Conservation (phyloP, 2,329 filamentous ascomycete genomes). For the Alternaria triticimaculans region DNA sequence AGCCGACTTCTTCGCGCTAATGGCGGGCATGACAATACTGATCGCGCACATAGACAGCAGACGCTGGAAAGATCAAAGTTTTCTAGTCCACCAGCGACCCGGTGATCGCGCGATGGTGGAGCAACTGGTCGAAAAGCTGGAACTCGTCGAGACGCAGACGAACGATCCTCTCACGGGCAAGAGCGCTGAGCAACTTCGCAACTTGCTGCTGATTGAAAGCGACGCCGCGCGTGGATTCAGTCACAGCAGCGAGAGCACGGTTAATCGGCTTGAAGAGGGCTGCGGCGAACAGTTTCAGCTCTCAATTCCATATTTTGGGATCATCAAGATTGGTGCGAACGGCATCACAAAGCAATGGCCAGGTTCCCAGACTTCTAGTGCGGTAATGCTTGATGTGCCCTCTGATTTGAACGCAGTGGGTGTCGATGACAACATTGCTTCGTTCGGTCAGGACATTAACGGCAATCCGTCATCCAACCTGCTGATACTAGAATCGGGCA, state of each 20-base stretch:
- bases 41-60: slow-evolving; percentile 26
- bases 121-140: slow-evolving; percentile 18
- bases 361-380: neutral
- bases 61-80: neutral
- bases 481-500: neutral
- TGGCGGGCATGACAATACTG: slow-evolving; percentile 24
- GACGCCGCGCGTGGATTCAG: slow-evolving; percentile 9
- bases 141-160: slow-evolving; percentile 4
- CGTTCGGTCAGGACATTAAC: neutral
- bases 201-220: slow-evolving; percentile 24
- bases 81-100: slow-evolving; percentile 19
- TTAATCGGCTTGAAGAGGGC: neutral
- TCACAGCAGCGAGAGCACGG: neutral
- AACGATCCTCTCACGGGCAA: slow-evolving; percentile 16
- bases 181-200: slow-evolving; percentile 17
- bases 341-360: slow-evolving; percentile 8
- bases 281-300: slow-evolving; percentile 7
- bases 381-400: neutral
- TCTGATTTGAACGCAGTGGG: neutral
- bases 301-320: slow-evolving; percentile 41
- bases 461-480: neutral
- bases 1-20: slow-evolving; percentile 27
- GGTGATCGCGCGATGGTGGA: slow-evolving; percentile 26
- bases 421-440: neutral
- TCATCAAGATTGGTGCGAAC: slow-evolving; percentile 39